phyloP scores from a whole-genome alignment of 2,329 filamentous ascomycete genomes.

The Akanthomyces muscarius region DNA sequence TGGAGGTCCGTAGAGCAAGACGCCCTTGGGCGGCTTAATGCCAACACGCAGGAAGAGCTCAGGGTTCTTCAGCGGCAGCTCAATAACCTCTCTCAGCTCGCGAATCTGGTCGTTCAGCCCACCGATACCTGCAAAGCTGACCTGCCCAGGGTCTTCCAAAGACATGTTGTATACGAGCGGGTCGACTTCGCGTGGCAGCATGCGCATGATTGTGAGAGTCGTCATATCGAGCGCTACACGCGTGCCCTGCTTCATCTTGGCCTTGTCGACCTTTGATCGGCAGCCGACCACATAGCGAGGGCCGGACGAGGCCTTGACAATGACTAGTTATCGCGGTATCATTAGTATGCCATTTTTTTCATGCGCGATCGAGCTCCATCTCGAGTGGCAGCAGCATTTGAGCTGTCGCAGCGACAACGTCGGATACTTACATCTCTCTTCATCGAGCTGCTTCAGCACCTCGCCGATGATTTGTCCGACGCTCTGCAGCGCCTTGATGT shows the following conservation, averaged over 20 bases:
- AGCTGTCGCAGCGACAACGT: background rate
- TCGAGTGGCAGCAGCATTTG: background rate
- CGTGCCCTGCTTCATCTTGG: constrained; percentile 95
- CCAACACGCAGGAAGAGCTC: constrained; percentile 95
- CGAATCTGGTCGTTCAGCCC: constrained; percentile 97
- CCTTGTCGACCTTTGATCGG: constrained; percentile 96
- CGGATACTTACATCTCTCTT: constrained; percentile 81
- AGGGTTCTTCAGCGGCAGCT: constrained; percentile 96
- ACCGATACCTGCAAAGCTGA: constrained; percentile 97
- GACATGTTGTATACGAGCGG: constrained; percentile 99
- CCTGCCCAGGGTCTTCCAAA: constrained; percentile 91
- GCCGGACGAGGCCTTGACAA: constrained; percentile 96
- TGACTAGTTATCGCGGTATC: constrained; percentile 58
- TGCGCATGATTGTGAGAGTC: constrained; percentile 98
- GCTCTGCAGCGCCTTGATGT: constrained; percentile 98
- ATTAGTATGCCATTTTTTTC: constrained; percentile 22
- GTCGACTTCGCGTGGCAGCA: constrained; percentile 97
- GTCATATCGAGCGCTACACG: constrained; percentile 99
- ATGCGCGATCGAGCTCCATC: constrained; percentile 1
- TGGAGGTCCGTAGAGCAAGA: constrained; percentile 90
- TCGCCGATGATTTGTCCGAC: constrained; percentile 99
- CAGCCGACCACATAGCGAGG: constrained; percentile 98
- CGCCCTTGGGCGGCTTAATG: constrained; percentile 98
- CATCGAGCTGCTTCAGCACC: constrained; percentile 96
- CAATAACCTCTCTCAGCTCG: constrained; percentile 95